phyloP scores from a whole-genome alignment of 805 yeast genomes.

The Komagataella pastoris region DNA sequence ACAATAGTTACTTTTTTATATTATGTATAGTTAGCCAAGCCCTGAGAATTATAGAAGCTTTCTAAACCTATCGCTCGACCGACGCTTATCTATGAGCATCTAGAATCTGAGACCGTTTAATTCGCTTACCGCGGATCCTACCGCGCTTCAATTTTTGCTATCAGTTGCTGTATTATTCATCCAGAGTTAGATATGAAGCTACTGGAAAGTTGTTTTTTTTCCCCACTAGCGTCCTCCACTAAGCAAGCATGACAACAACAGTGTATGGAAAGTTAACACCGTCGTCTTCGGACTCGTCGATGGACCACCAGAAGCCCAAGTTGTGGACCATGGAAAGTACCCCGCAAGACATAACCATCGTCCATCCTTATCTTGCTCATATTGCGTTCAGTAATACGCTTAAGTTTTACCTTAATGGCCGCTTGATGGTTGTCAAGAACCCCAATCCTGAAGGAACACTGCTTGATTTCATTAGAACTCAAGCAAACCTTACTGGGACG shows the following conservation, averaged over 20 bases:
- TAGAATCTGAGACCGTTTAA: too few relatives aligned
- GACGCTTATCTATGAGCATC: background rate
- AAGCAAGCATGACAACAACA: background rate
- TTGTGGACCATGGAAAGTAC: background rate
- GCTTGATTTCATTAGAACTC: constrained; percentile 26
- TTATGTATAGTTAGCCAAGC: background rate
- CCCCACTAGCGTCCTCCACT: background rate
- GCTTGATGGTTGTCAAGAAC: constrained; percentile 17
- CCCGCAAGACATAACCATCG: constrained; percentile 7
- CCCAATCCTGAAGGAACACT: constrained; percentile 30
- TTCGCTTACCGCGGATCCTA: background rate
- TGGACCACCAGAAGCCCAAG: background rate
- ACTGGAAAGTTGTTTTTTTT: background rate
- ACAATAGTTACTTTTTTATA: constrained; percentile 8
- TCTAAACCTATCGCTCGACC: background rate
- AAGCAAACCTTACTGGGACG: constrained; percentile 26
- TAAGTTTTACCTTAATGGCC: constrained; percentile 26
- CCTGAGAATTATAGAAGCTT: background rate
- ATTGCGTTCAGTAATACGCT: constrained; percentile 13
- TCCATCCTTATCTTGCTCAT: constrained; percentile 12
- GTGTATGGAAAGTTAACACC: background rate
- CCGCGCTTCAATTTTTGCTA: background rate
- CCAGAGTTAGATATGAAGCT: too few relatives aligned
- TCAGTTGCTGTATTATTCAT: background rate
- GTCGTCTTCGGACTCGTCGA: background rate